phyloP scores from a whole-genome alignment of 768 basidiomycete species.

The Russula ochroleuca region DNA sequence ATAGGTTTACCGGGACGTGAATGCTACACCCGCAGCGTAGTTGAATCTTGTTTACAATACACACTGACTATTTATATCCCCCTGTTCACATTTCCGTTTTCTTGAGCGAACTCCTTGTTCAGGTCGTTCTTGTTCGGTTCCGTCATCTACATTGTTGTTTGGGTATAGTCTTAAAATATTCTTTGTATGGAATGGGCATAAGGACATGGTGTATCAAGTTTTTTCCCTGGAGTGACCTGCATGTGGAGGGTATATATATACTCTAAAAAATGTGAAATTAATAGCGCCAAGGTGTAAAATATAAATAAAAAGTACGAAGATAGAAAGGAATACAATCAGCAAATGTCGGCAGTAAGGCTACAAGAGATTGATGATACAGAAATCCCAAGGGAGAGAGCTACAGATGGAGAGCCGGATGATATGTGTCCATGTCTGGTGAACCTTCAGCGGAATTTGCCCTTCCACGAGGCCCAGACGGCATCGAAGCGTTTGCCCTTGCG shows the following conservation, averaged over 20 bases:
- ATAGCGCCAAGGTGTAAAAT: too few species aligned
- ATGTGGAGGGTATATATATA: conserved; percentile 5
- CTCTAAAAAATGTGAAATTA: background rate
- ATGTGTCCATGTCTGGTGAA: background rate
- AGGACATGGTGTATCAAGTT: conserved; percentile 15
- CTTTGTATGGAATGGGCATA: conserved; percentile 7
- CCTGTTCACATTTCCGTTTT: background rate
- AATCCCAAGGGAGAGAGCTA: background rate
- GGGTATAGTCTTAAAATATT: conserved; percentile 1
- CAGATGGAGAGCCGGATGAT: background rate
- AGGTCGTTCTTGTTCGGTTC: background rate
- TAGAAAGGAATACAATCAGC: conserved; percentile 8
- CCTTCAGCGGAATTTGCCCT: conserved; percentile 28
- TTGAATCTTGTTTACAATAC: background rate
- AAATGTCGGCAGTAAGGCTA: conserved; percentile 4
- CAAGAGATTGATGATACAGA: conserved; percentile 19
- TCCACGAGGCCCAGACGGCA: conserved; percentile 53
- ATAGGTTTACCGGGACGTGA: conserved; percentile 46
- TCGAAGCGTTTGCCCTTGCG: conserved; percentile 55
- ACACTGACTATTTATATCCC: too few species aligned
- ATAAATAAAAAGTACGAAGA: background rate
- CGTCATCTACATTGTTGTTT: background rate
- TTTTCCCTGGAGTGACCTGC: conserved; percentile 6
- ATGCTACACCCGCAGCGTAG: conserved; percentile 33
- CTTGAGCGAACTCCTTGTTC: background rate